phyloP scores from a whole-genome alignment of 805 yeast genomes.

The Saccharomycopsis sp. region DNA sequence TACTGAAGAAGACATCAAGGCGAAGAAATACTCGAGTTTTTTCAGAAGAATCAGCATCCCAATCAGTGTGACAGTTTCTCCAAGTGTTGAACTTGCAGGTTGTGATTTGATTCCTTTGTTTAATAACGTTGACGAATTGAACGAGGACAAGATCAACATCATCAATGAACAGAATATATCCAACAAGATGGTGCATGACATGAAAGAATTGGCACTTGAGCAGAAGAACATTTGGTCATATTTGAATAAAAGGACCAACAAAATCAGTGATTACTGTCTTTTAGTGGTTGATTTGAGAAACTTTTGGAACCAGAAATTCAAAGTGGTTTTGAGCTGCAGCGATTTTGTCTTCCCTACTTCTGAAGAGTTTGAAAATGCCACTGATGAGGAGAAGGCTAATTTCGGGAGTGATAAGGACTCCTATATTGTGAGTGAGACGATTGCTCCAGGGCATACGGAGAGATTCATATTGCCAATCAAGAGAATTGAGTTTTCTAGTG shows the following conservation, averaged over 20 bases:
- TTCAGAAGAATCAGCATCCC: conserved; percentile 60
- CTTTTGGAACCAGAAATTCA: conserved; percentile 58
- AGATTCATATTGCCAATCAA: conserved; percentile 66
- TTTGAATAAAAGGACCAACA: conserved; percentile 27
- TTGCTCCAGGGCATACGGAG: conserved; percentile 38
- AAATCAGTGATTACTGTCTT: conserved; percentile 47
- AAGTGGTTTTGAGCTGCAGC: conserved; percentile 25
- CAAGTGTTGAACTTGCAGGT: conserved; percentile 65
- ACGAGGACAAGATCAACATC: conserved; percentile 19
- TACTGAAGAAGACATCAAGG: conserved; percentile 20
- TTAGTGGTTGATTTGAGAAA: conserved; percentile 72
- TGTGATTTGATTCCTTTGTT: conserved; percentile 63
- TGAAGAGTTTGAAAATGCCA: conserved; percentile 28
- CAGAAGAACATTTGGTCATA: conserved; percentile 19
- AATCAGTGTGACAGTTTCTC: conserved; percentile 56
- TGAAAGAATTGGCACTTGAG: conserved; percentile 16
- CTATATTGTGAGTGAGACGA: conserved; percentile 22
- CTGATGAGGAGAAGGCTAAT: conserved; percentile 21
- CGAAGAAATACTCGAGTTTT: conserved; percentile 25
- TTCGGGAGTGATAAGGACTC: conserved; percentile 15
- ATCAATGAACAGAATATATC: conserved; percentile 27
- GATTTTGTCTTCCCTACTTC: conserved; percentile 21
- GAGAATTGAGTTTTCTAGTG: conserved; percentile 38
- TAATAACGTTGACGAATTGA: conserved; percentile 24
- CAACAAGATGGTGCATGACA: conserved; percentile 5